Base-by-base conservation (phyloP, 345 rosid genomes). In the Hibiscus syriacus region DNA sequence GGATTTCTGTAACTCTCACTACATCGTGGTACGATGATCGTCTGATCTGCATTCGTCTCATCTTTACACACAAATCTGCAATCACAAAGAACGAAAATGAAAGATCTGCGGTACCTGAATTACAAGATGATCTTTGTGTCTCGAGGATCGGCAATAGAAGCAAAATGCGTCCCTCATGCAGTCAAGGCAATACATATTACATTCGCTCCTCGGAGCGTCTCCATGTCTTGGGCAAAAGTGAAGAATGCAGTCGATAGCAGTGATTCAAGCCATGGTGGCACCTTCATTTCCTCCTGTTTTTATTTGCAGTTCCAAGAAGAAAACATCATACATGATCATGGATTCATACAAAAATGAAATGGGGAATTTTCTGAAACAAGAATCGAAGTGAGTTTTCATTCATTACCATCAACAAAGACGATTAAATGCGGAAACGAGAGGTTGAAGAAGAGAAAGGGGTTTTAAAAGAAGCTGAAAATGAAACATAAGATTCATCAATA, bases 21-120 rank as follows among this genome's bases (percentile, higher is more conserved):
- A 80, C 83, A 61, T 80, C 72, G 8, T 80, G 83, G 41, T 80
- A 76, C 2, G 83, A 80, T 10, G 83, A 80, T 38, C 80, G 73
- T 57, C 80, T 68, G 73, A 80, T 80, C 83, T 80, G 78, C n/a
- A 62, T 23, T 19, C 30, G 39, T 54, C 32, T 46, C 66, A 20
- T 38, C 46, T n/a, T 4, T n/a, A n/a, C n/a, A n/a, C n/a, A n/a
- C n/a, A n/a, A n/a, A n/a, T n/a, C n/a, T n/a, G n/a, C 10, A 22
- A 2, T 7, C 3, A 32, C 0, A 59, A 2, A 7, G 14, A 59
- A 16, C n/a, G 22, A 3, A 1, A 59, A 34, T 3, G 9, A 8
- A 59, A n/a, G n/a, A n/a, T n/a, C n/a, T n/a, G n/a, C n/a, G n/a
- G n/a, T 65, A 79, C 82, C 58, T 79, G 83, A 46, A 79, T 55